A percentile compares a stretch with the other conserved stretches of the same genome.
These are phyloP conservation scores for Tremella mesenterica DNA, from an alignment of 768 basidiomycete genomes.

Conservation along the genomic window DNA sequence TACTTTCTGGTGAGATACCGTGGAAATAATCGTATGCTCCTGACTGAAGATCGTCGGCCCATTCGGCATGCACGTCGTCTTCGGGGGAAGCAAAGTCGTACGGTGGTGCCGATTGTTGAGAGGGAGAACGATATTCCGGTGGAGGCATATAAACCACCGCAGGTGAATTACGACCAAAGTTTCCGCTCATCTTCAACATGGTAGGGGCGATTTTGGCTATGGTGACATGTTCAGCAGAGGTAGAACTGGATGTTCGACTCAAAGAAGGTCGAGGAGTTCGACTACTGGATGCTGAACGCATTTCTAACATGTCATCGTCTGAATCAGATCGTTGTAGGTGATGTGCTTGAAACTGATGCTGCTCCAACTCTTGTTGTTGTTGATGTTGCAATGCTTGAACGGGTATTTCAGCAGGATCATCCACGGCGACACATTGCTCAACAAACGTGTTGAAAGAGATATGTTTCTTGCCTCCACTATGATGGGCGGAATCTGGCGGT, in stretches of 20 bases:
- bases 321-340: slow-evolving; percentile 38
- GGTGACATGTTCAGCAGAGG: slow-evolving; percentile 54
- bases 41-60: slow-evolving; percentile 45
- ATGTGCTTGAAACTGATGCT: too few relatives aligned
- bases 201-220: slow-evolving; percentile 72
- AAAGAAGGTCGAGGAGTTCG: slow-evolving; percentile 38
- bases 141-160: slow-evolving; percentile 44
- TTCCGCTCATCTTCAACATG: slow-evolving; percentile 65
- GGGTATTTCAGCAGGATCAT: slow-evolving; percentile 41
- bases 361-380: slow-evolving; percentile 28
- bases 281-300: slow-evolving; percentile 49
- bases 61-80: slow-evolving; percentile 26
- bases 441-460: slow-evolving; percentile 98
- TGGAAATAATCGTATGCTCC: slow-evolving; percentile 57
- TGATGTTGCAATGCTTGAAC: neutral
- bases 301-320: slow-evolving; percentile 58
- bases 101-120: slow-evolving; percentile 21
- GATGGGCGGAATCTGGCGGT: neutral
- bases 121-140: slow-evolving; percentile 34
- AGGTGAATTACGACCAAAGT: slow-evolving; percentile 18
- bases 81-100: slow-evolving; percentile 40
- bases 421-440: slow-evolving; percentile 71
- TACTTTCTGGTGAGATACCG: slow-evolving; percentile 53
- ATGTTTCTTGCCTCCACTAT: slow-evolving; percentile 56
- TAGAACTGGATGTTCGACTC: slow-evolving; percentile 28